Base-by-base conservation (phyloP, 495 filamentous ascomycete genomes). In the Corynascus novoguineensis region DNA sequence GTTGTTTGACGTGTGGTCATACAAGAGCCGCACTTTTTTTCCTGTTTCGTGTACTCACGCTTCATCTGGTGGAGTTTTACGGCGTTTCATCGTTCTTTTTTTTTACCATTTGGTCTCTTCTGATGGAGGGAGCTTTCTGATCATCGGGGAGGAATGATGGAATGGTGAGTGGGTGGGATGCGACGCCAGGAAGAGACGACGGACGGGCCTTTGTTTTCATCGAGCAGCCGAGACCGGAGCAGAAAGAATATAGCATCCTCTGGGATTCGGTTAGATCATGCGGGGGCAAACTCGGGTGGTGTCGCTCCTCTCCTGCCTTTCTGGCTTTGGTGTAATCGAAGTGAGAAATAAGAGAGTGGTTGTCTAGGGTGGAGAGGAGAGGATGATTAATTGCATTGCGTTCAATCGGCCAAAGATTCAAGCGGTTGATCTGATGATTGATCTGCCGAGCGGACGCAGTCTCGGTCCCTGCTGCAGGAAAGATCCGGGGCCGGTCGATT, bases 61-160 rank as follows among this genome's bases (percentile, higher is more conserved):
- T 51, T 51, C 49, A 51, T 51, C 21, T 37, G 49, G 28, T 34
- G 49, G 49, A 51, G 49, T 51, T 51, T 40, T 31, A 38, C 21
- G 49, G 49, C 49, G 49, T 40, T 31, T 27, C 21, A 34, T 32
- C 49, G 49, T 51, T 50, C 28, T 50, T 50, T 25, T 35, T 25
- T n/a, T 17, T 22, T 5, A 7, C 14, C 14, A 32, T 51, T 48
- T 15, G 6, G 10, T 5, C 24, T 48, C 27, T 31, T 48, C 45
- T 25, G 40, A 44, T 44, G 40, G 37, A 41, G 37, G 37, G n/a
- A 17, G 21, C 10, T 37, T 38, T 38, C 35, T 38, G 35, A 15
- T n/a, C 35, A 14, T 12, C 4, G 14, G 35, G 35, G 35, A 37
- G 34, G 34, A 37, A 37, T 10, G 34, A 6, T 15, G 35, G 12